These are phyloP conservation scores for Phlegmacium glaucopus DNA, from an alignment of 768 basidiomycete species.

Conservation along the genomic window DNA sequence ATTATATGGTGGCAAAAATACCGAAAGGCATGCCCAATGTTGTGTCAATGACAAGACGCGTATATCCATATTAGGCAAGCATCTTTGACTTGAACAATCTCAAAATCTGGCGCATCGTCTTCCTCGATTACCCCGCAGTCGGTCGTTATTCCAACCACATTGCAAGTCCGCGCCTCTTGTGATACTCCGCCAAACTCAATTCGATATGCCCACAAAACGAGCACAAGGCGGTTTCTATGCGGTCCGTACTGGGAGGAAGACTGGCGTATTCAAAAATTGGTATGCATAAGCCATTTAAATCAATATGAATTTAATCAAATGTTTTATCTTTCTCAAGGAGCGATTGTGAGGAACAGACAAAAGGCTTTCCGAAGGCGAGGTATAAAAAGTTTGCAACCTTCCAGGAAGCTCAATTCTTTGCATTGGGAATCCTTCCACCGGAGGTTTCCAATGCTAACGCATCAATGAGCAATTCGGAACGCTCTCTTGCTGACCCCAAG, in stretches of 20 bases:
- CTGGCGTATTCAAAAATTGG: constrained; percentile 76
- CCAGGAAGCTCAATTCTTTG: constrained; percentile 58
- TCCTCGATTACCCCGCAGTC: too few species aligned
- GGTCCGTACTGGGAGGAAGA: constrained; percentile 57
- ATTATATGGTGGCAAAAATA: too few species aligned
- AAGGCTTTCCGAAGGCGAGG: constrained; percentile 55
- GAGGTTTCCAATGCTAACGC: background rate
- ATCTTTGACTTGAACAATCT: too few species aligned
- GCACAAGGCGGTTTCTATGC: constrained; percentile 63
- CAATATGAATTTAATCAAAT: constrained; percentile 3
- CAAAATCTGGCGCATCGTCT: too few species aligned
- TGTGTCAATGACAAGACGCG: too few species aligned
- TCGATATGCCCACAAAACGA: constrained; percentile 17
- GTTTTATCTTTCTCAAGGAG: constrained; percentile 45
- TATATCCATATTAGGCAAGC: too few species aligned
- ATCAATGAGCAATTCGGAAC: background rate
- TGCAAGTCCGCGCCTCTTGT: too few species aligned
- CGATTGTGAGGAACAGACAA: constrained; percentile 68
- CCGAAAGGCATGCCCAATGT: too few species aligned
- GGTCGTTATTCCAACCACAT: background rate
- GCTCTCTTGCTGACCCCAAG: constrained; percentile 13
- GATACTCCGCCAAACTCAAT: too few species aligned
- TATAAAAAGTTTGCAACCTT: constrained; percentile 66
- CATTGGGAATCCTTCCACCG: constrained; percentile 18
- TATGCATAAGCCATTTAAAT: constrained; percentile 23